These are phyloP conservation scores for Nelumbo lutea DNA, from an alignment of 164 flowering plant species.

Conservation along the genomic window DNA sequence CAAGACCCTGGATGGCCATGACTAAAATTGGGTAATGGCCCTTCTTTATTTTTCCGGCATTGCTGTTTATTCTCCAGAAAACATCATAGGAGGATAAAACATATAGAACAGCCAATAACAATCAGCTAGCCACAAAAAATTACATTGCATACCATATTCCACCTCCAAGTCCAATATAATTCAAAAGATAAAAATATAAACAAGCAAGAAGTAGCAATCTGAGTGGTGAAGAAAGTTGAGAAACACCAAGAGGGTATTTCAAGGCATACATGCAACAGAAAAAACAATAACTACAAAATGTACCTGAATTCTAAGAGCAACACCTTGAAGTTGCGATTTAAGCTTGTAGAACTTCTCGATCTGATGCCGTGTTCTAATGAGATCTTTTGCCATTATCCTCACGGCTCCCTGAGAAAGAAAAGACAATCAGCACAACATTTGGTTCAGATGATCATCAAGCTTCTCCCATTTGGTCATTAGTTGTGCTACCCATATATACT, in stretches of 20 bases:
- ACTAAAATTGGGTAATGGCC: no score
- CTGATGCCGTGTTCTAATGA: constrained; percentile 93
- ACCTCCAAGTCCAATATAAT: background rate
- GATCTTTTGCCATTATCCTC: constrained; percentile 98
- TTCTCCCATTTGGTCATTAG: background rate
- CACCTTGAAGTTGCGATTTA: constrained; percentile 97
- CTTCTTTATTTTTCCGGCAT: background rate
- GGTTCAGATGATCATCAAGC: background rate
- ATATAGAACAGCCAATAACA: no score
- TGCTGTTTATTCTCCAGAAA: background rate
- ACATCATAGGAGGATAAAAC: background rate
- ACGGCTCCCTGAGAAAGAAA: constrained; percentile 76
- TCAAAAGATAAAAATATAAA: background rate
- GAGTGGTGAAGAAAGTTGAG: background rate
- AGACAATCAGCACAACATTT: background rate
- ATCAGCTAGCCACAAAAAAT: no score
- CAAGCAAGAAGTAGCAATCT: background rate
- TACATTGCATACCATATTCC: no score
- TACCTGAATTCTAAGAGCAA: constrained; percentile 94
- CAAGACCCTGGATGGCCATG: no score
- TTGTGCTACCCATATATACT: background rate
- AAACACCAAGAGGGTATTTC: background rate
- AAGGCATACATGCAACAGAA: background rate
- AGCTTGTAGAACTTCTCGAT: constrained; percentile 90
- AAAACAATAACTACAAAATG: background rate